phyloP scores from a whole-genome alignment of 805 yeast species.

The Candida pseudofarinosa region DNA sequence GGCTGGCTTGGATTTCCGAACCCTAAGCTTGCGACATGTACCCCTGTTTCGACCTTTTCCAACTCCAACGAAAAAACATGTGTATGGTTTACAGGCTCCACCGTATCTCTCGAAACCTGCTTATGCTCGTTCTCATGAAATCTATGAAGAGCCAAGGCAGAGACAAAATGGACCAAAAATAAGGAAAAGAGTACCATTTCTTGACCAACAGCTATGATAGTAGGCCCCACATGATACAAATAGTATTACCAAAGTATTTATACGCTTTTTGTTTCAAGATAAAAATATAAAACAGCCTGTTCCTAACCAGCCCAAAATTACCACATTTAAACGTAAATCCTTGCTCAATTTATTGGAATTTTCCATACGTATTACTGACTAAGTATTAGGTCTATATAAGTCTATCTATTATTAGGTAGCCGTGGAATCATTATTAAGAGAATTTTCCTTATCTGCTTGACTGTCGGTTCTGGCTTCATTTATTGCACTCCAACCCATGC shows the following conservation, averaged over 20 bases:
- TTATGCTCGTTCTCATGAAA: slow-evolving; percentile 1
- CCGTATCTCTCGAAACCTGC: neutral
- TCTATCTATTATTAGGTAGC: neutral
- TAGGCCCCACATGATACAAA: no score
- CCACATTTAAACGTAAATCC: neutral
- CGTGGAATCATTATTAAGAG: neutral
- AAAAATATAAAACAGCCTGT: neutral
- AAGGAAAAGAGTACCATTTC: no score
- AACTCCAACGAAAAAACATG: neutral
- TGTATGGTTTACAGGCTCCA: neutral
- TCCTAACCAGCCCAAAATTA: neutral
- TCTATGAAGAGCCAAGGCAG: neutral
- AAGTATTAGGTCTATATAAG: neutral
- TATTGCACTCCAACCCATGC: slow-evolving; percentile 65
- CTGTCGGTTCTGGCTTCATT: slow-evolving; percentile 20
- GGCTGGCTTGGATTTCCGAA: slow-evolving; percentile 9
- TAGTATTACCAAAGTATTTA: neutral
- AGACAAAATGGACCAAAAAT: no score
- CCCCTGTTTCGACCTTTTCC: slow-evolving; percentile 3
- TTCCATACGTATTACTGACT: neutral
- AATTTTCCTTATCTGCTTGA: neutral
- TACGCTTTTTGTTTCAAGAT: neutral
- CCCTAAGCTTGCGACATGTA: neutral
- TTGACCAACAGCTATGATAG: no score
- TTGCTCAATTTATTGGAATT: no score